Evolutionary conservation across 1,284 basidiomycete genomes (phyloP), one percentile per base, ranked within the genome.

Genomic region (Rhodotorula sp.): DNA sequence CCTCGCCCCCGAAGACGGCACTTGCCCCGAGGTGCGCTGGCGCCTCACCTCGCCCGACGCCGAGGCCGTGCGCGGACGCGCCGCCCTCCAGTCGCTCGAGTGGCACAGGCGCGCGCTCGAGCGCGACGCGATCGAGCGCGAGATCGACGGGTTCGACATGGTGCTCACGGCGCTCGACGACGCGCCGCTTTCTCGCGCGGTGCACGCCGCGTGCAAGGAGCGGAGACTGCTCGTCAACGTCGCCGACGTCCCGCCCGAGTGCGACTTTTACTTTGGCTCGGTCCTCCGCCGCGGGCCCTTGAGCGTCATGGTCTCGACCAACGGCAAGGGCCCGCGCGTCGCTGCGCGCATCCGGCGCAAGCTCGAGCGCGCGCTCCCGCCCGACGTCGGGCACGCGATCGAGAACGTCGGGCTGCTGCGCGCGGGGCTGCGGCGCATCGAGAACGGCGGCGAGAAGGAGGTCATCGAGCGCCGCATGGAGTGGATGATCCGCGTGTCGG

Each of bases 221-320:
- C 85, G 83, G 57, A 86, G 85, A 64, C 90, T 97, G 64, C 92
- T 93, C 7, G 90, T 97, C 73, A 99, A 99, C 82, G 93, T 95
- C 69, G 96, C 97, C 46, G 96, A 99, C 83, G 92, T 98, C 62
- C 97, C 96, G 4, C 88, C 91, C 60, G 79, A 82, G 68, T 99
- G 96, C 85, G 96, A 99, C 83, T 99, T 99, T 81, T 99, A 97
- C 85, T 99, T 99, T 83, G 97, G 97, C 58, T 91, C 92, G 1
- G 91, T 95, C 80, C 89, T 98, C 70, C 89, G 93, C 50, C 87
- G 89, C 73, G 95, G 96, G 0, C 93, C 95, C 0, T 83, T 99
- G 52, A 94, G 97, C 83, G 89, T 97, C 77, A 91, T 98, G 90
- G 90, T 99, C 56, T 96, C 93, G 14, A 99, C 97, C 3, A 93